Conservation (phyloP, 371 early-diverging fungal genomes). For the Mortierella sp. region DNA sequence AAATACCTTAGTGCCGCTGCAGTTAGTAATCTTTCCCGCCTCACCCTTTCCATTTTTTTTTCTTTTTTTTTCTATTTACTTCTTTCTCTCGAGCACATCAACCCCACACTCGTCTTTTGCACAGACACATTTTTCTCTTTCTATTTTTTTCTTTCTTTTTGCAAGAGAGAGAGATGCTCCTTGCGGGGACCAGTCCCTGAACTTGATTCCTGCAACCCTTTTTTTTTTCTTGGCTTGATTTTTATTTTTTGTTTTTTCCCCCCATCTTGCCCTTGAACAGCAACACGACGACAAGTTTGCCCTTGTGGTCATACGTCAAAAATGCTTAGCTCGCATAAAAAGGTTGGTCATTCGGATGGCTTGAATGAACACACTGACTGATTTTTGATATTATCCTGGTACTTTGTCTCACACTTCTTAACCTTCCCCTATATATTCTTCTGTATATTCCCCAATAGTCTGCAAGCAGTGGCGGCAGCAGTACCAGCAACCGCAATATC, state of each 20-base stretch:
- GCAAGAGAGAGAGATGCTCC: conserved; percentile 14
- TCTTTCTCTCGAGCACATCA: background rate
- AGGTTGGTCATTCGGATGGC: conserved; percentile 11
- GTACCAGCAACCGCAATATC: background rate
- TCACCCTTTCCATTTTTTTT: background rate
- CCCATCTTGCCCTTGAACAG: background rate
- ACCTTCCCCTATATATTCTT: background rate
- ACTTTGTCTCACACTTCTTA: background rate
- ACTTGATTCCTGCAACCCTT: background rate
- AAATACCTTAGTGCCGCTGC: background rate
- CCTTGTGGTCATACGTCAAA: background rate
- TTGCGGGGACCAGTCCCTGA: conserved; percentile 23
- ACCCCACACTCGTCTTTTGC: background rate
- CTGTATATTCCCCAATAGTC: conserved; percentile 3
- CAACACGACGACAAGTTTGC: background rate
- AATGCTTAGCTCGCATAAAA: conserved; percentile 11
- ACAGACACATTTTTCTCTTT: background rate
- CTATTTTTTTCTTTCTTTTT: too few species aligned
- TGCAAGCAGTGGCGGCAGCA: conserved; percentile 2
- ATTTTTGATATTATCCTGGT: background rate
- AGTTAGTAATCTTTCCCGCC: background rate
- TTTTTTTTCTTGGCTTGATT: background rate
- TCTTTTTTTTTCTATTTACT: background rate
- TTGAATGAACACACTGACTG: background rate
- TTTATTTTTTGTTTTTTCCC: conserved; percentile 1